Evolutionary conservation across 352 stramenopile genomes (phyloP).

Genomic region (Pythium rishiriense): DNA sequence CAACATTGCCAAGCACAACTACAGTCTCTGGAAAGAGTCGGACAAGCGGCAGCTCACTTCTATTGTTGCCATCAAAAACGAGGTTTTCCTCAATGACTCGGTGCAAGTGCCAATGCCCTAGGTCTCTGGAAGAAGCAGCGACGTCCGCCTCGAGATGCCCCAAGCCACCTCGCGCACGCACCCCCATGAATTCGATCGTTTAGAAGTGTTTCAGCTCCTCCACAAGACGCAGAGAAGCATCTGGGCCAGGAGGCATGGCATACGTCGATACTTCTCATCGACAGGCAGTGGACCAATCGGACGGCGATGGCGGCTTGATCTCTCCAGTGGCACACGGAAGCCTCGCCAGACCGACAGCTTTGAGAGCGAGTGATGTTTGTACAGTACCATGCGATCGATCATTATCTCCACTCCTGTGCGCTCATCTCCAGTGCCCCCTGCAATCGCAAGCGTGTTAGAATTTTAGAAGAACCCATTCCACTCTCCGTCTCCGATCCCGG

Average conservation of each 20-base stretch:
- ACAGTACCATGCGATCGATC: constrained; percentile 1
- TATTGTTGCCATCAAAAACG: constrained; percentile 80
- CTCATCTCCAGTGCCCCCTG: neutral
- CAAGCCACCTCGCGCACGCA: too few relatives aligned
- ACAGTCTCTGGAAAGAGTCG: constrained; percentile 84
- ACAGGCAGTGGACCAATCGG: too few relatives aligned
- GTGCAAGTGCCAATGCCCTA: constrained; percentile 45
- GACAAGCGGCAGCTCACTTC: constrained; percentile 76
- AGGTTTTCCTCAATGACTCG: constrained; percentile 74
- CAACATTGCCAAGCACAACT: constrained; percentile 81
- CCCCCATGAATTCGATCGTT: too few relatives aligned
- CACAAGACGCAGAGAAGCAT: too few relatives aligned
- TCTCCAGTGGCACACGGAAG: too few relatives aligned
- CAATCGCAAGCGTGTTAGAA: neutral
- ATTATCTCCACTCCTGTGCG: neutral
- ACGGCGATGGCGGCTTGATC: too few relatives aligned
- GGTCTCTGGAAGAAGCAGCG: neutral
- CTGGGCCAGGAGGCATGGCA: too few relatives aligned
- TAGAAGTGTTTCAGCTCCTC: too few relatives aligned
- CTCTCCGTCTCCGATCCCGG: neutral
- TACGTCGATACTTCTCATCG: too few relatives aligned
- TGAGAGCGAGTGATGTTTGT: neutral
- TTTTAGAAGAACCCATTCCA: neutral
- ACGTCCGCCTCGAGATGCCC: neutral
- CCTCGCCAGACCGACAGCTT: neutral